These are phyloP conservation scores for Leccinum truebloodii DNA, from an alignment of 768 basidiomycete genomes.

Conservation along the genomic window DNA sequence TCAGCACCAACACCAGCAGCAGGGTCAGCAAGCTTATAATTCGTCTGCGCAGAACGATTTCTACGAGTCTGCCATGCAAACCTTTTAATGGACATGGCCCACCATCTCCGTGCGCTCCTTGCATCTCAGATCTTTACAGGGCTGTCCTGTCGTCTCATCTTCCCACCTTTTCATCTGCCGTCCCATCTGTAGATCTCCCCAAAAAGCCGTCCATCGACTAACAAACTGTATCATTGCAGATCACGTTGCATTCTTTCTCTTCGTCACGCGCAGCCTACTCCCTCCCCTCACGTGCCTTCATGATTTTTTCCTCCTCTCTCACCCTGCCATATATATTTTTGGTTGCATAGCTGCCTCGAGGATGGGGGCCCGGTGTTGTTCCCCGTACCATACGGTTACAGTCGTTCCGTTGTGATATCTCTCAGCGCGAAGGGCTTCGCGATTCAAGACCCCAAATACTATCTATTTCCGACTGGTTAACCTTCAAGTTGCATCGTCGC, in stretches of 20 bases:
- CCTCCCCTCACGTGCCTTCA: too few species aligned
- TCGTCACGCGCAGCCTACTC: constrained; percentile 4
- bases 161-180: not conserved
- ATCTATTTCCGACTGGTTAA: too few species aligned
- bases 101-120: not conserved
- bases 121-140: constrained; percentile 10
- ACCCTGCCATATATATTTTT: too few species aligned
- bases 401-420: too few species aligned
- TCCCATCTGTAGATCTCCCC: constrained; percentile 20
- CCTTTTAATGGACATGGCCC: constrained; percentile 23
- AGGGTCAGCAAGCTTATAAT: constrained; percentile 20
- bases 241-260: constrained; percentile 6
- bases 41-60: constrained; percentile 29
- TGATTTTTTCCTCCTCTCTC: too few species aligned
- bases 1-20: constrained; percentile 27
- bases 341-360: too few species aligned
- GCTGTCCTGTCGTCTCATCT: not conserved
- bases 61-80: constrained; percentile 37
- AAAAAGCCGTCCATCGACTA: constrained; percentile 13
- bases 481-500: too few species aligned
- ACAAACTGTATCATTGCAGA: constrained; percentile 22
- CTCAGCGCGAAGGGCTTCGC: too few species aligned
- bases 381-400: too few species aligned
- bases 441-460: too few species aligned
- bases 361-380: too few species aligned